Evolutionary conservation across 441 rosid species (phyloP).

Genomic region (Gossypium aridum): DNA sequence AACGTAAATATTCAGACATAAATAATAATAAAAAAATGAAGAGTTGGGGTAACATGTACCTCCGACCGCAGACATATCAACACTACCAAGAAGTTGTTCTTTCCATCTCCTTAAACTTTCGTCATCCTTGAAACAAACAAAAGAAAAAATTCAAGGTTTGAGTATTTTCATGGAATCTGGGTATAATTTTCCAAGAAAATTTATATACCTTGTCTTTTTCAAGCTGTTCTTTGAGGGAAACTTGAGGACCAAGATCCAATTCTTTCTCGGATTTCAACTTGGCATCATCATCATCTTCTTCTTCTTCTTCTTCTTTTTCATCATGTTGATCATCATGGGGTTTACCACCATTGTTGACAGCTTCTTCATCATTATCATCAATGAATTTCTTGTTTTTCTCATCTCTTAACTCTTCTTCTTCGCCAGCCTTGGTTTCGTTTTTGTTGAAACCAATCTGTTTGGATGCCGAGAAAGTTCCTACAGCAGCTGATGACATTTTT

Average conservation of each 20-base stretch:
- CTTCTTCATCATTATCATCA: neutral
- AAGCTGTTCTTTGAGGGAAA: conserved; percentile 2
- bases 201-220: conserved; percentile 1
- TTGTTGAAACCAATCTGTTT: conserved; percentile 3
- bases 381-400: neutral
- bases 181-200: neutral
- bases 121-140: neutral
- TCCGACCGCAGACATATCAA: neutral
- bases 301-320: neutral
- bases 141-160: neutral
- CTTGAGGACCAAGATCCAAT: neutral
- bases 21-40: neutral
- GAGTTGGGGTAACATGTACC: neutral
- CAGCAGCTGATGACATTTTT: conserved; percentile 10
- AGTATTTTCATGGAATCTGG: neutral
- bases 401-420: conserved; percentile 4
- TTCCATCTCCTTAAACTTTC: conserved; percentile 44
- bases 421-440: neutral
- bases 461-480: conserved; percentile 10
- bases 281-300: neutral
- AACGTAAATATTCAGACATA: too few relatives aligned
- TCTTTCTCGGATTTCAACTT: neutral
- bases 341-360: neutral
- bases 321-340: neutral
- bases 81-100: neutral